Evolutionary conservation across 768 basidiomycete species (phyloP).

Genomic region (Amyloporia xantha): DNA sequence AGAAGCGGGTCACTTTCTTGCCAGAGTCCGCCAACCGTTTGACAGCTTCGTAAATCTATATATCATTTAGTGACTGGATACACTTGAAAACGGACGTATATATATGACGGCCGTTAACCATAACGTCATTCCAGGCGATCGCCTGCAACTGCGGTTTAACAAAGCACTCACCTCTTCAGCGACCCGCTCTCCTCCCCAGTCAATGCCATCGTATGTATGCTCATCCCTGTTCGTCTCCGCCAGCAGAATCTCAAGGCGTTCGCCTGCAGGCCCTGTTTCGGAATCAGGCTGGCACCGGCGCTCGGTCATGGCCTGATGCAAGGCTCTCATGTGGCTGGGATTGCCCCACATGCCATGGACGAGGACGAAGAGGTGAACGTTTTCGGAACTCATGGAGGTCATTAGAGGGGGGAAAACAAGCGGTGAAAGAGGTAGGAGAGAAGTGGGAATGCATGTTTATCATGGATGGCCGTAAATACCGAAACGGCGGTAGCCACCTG

Average conservation of each 20-base stretch:
- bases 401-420: constrained; percentile 1
- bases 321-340: constrained; percentile 55
- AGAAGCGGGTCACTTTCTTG: constrained; percentile 59
- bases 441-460: neutral
- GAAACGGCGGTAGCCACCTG: neutral
- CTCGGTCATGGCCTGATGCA: constrained; percentile 47
- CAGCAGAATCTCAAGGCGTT: constrained; percentile 53
- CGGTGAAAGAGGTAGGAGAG: neutral
- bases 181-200: constrained; percentile 78
- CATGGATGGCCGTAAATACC: neutral
- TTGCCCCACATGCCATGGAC: constrained; percentile 79
- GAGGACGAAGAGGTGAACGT: constrained; percentile 37
- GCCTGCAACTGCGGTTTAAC: too few species aligned
- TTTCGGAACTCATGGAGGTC: constrained; percentile 12
- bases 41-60: constrained; percentile 52
- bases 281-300: constrained; percentile 24
- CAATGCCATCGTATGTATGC: constrained; percentile 76
- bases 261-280: constrained; percentile 26
- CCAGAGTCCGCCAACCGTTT: constrained; percentile 45
- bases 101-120: too few species aligned
- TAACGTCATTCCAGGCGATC: too few species aligned
- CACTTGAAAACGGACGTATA: neutral
- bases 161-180: constrained; percentile 57
- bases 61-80: neutral
- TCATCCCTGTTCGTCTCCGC: constrained; percentile 61